Percentiles rank a stretch among this genome's conserved stretches.
These are phyloP conservation scores for Oropetium thomaeum DNA, from an alignment of 176 grass and related monocot genomes.

Conservation along the genomic window DNA sequence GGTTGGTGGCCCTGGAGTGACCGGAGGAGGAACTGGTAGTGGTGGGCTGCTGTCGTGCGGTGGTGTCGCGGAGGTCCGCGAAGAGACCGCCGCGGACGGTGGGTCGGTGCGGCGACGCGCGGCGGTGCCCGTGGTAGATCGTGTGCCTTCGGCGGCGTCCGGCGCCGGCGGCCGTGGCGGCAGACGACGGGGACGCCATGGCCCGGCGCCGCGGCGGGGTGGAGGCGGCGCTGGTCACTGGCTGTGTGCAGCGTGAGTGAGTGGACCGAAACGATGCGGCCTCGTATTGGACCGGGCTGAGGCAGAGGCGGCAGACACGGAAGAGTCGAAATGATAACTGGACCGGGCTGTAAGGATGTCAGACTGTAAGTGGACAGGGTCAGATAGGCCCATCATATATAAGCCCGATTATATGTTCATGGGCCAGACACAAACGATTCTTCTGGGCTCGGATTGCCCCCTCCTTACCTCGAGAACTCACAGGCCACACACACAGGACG, in stretches of 20 bases:
- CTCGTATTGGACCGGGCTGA: not conserved
- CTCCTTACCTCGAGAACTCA: no score
- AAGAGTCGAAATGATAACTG: not conserved
- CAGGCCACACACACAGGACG: no score
- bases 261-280: not conserved
- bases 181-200: slow-evolving; percentile 25
- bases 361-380: no score
- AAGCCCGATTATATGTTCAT: no score
- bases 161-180: not conserved
- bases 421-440: no score
- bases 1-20: not conserved
- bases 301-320: not conserved
- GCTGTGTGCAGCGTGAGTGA: no score
- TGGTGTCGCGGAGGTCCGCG: slow-evolving; percentile 36
- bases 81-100: slow-evolving; percentile 50
- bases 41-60: not conserved
- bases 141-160: slow-evolving; percentile 28
- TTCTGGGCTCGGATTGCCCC: no score
- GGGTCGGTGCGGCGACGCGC: slow-evolving; percentile 57
- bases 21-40: not conserved
- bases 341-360: no score
- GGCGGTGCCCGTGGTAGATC: slow-evolving; percentile 72
- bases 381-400: no score
- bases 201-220: not conserved
- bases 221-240: no score